Percentiles rank a stretch among this genome's conserved stretches.
phyloP scores from a whole-genome alignment of 345 rosid genomes.

The Stellera chamaejasme region DNA sequence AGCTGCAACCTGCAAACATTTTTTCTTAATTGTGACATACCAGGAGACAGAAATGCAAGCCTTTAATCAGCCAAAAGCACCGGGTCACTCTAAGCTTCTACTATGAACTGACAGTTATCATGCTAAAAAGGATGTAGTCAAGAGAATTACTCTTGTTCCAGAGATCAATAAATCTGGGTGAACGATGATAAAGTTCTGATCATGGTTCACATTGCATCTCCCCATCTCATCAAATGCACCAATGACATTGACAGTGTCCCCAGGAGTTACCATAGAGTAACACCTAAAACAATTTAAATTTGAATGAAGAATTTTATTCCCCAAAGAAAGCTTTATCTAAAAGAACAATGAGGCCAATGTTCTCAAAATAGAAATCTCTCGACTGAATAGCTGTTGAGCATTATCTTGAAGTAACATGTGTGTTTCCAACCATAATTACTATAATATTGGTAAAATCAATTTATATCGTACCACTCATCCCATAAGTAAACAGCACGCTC shows the following conservation, averaged over 20 bases:
- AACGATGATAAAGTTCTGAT: slow-evolving; percentile 62
- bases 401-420: too few species aligned
- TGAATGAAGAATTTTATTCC: too few species aligned
- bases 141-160: slow-evolving; percentile 72
- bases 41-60: not conserved
- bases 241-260: slow-evolving; percentile 84
- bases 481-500: slow-evolving; percentile 63
- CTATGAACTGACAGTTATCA: not conserved
- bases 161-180: slow-evolving; percentile 87
- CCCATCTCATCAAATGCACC: slow-evolving; percentile 76
- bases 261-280: slow-evolving; percentile 76
- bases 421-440: too few species aligned
- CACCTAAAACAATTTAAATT: slow-evolving; percentile 35
- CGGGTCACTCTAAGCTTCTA: not conserved
- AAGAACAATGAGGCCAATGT: slow-evolving; percentile 2
- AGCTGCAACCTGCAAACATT: slow-evolving; percentile 56
- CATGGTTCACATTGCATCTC: slow-evolving; percentile 60
- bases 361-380: too few species aligned
- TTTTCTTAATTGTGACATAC: not conserved
- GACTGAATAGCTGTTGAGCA: too few species aligned
- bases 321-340: not conserved
- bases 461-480: slow-evolving; percentile 68
- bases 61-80: slow-evolving; percentile 3
- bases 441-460: not conserved
- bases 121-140: too few species aligned